Percentiles rank a stretch among this genome's conserved stretches.
These are phyloP conservation scores for Polytolypa hystricis DNA, from an alignment of 2,329 filamentous ascomycete species.

Conservation along the genomic window DNA sequence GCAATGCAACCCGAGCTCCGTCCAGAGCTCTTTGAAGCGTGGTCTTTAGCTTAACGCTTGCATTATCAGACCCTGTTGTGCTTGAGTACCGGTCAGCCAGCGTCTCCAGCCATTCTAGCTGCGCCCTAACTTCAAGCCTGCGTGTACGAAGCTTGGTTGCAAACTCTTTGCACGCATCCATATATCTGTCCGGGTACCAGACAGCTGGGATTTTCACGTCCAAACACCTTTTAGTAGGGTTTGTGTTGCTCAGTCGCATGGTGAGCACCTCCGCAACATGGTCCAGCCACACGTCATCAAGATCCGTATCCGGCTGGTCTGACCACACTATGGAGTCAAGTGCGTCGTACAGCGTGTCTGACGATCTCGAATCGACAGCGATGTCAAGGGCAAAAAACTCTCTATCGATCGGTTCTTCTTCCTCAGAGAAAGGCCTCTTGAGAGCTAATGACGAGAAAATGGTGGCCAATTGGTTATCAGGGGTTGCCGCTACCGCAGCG, in stretches of 20 bases:
- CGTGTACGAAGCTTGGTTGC: slow-evolving; percentile 37
- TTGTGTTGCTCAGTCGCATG: slow-evolving; percentile 32
- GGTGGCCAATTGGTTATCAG: slow-evolving; percentile 31
- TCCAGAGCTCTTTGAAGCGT: slow-evolving; percentile 27
- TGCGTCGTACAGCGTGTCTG: slow-evolving; percentile 42
- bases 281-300: slow-evolving; percentile 38
- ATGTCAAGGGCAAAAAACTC: slow-evolving; percentile 31
- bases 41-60: slow-evolving; percentile 19
- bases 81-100: slow-evolving; percentile 22
- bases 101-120: slow-evolving; percentile 23
- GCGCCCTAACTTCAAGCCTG: slow-evolving; percentile 23
- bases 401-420: slow-evolving; percentile 20
- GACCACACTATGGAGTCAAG: slow-evolving; percentile 42
- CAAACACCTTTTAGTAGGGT: slow-evolving; percentile 21
- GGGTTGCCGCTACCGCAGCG: slow-evolving; percentile 33
- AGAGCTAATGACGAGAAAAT: slow-evolving; percentile 38
- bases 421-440: slow-evolving; percentile 22
- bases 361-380: slow-evolving; percentile 24
- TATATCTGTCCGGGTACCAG: slow-evolving; percentile 51
- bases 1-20: slow-evolving; percentile 19
- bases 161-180: slow-evolving; percentile 39
- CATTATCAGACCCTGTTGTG: slow-evolving; percentile 13
- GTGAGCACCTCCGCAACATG: slow-evolving; percentile 45
- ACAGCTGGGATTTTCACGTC: slow-evolving; percentile 42
- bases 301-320: slow-evolving; percentile 26